These are phyloP conservation scores for Calocera cornea DNA, from an alignment of 768 basidiomycete genomes.

Conservation along the genomic window DNA sequence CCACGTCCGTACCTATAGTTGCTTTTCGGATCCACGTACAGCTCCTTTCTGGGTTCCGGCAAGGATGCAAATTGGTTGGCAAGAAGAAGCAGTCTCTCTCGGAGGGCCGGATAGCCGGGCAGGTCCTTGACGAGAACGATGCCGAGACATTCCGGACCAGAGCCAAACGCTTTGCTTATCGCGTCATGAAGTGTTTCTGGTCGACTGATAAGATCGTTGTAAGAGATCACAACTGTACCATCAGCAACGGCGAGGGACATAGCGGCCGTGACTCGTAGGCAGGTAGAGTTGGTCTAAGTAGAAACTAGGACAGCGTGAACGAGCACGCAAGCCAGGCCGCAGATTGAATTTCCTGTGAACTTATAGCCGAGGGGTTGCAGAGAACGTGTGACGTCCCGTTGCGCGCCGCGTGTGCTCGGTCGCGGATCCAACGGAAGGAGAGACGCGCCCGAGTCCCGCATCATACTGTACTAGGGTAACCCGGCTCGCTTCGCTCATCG, in stretches of 20 bases:
- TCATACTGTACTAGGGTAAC: no score
- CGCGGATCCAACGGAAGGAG: no score
- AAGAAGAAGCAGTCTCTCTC: slow-evolving; percentile 60
- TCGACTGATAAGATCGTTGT: slow-evolving; percentile 39
- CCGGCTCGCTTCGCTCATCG: no score
- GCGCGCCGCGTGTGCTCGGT: no score
- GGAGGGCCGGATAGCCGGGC: slow-evolving; percentile 49
- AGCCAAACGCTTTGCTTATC: slow-evolving; percentile 67
- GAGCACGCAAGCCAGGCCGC: no score
- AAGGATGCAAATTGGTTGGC: slow-evolving; percentile 65
- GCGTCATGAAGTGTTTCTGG: slow-evolving; percentile 41
- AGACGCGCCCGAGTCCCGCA: no score
- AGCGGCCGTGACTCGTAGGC: not conserved
- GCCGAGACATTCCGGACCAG: slow-evolving; percentile 58
- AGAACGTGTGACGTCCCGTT: no score
- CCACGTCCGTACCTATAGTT: slow-evolving; percentile 51
- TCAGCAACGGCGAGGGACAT: slow-evolving; percentile 17
- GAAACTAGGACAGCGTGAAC: no score
- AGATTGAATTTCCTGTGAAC: no score
- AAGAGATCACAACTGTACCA: slow-evolving; percentile 50
- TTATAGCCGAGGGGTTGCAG: no score
- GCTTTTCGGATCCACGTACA: slow-evolving; percentile 55
- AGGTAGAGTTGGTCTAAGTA: no score
- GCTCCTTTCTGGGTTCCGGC: slow-evolving; percentile 51
- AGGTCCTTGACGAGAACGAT: slow-evolving; percentile 74